Evolutionary conservation across 2,329 filamentous ascomycete genomes (phyloP).

Genomic region (Drechslerella coelobrocha): DNA sequence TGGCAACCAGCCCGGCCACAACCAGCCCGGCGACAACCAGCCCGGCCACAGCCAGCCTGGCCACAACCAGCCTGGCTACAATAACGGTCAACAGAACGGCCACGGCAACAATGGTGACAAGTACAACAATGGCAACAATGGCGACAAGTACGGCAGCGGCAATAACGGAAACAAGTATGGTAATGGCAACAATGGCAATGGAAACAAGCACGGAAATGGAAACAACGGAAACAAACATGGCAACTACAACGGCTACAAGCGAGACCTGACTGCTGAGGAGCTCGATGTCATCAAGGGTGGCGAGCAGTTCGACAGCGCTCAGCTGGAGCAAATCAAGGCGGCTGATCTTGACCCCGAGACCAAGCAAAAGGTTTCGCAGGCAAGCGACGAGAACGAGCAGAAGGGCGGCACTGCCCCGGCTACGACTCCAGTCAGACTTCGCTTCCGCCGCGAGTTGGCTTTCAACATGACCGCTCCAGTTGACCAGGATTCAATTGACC

Average conservation of each 20-base stretch:
- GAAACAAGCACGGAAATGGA: not conserved
- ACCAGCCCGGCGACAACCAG: too few relatives aligned
- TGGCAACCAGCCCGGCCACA: not conserved
- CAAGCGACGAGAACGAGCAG: not conserved
- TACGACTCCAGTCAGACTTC: not conserved
- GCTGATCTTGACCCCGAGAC: not conserved
- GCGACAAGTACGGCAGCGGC: not conserved
- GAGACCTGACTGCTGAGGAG: not conserved
- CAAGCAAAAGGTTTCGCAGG: not conserved
- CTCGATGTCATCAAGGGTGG: not conserved
- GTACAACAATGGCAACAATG: slow-evolving; percentile 52
- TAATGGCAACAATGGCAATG: not conserved
- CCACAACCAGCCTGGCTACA: too few relatives aligned
- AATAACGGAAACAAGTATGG: not conserved
- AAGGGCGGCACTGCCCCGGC: not conserved
- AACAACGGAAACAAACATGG: not conserved
- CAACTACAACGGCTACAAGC: not conserved
- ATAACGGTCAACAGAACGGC: not conserved
- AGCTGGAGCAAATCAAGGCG: not conserved
- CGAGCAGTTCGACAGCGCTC: not conserved
- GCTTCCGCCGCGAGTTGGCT: not conserved
- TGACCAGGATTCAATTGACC: not conserved
- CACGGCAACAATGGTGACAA: slow-evolving; percentile 34
- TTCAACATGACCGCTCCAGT: not conserved
- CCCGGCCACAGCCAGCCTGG: too few relatives aligned